Base-by-base conservation (phyloP, 495 filamentous ascomycete species). In the Glarea lozoyensis region DNA sequence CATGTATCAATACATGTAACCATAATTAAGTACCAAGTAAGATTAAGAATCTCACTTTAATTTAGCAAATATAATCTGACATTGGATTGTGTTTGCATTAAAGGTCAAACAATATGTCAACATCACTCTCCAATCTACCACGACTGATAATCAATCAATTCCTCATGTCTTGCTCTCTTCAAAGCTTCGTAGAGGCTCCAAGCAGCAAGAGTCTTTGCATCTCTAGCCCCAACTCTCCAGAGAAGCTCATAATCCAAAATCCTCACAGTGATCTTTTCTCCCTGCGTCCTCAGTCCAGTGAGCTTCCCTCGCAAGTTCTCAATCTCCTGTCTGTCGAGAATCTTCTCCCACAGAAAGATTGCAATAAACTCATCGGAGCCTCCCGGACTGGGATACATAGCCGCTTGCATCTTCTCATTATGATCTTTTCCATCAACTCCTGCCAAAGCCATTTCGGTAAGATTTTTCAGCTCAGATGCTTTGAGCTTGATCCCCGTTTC, bases 331-430 rank as follows among this genome's bases (percentile, higher is more conserved):
- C 76, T 66, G 12, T 76, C 69, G 46, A 93, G 70, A 15, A 72
- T 59, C 52, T 81, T 76, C 63, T 87, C 74, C 59, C 80, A 79
- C 42, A 86, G 61, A 55, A 86, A 89, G 24, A 93, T 63, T 7
- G 79, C 78, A 30, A 93, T 81, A 52, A 81, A 85, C 58, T 94
- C 88, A 59, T 94, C 88, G 49, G 82, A 86, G 0, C 78, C 88
- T 1, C 88, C 88, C 1, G 85, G 69, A 25, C 78, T 85, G 1
- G 85, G 82, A 59, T 83, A 93, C 52, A 89, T 68, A 0, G 69
- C 83, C 30, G 60, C 58, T 27, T 83, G 74, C 16, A 89, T 51
- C 3, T 59, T 55, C 37, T 46, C 42, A 13, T 16, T 10, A 18
- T 41, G 16, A n/a, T n/a, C n/a, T n/a, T n/a, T n/a, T n/a, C n/a